Evolutionary conservation across 495 filamentous ascomycete species (phyloP).

Genomic region (Amphirosellinia nigrospora): DNA sequence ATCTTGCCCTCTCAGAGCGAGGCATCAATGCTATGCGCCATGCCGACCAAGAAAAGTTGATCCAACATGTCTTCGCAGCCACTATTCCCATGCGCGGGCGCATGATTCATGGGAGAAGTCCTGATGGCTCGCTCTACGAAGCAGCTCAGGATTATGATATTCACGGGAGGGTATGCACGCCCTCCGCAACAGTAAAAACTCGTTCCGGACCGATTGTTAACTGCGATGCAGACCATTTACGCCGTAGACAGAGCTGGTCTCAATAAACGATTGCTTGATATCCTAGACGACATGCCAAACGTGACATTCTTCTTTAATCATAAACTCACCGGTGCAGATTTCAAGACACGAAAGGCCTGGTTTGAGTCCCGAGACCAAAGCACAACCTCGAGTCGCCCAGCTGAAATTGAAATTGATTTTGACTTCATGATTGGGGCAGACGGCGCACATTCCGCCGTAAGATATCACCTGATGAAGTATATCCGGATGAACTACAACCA

Average conservation of each 20-base stretch:
- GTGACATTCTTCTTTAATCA: slow-evolving; percentile 91
- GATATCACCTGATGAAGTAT: slow-evolving; percentile 95
- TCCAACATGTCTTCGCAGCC: slow-evolving; percentile 72
- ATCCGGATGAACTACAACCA: slow-evolving; percentile 88
- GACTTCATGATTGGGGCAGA: slow-evolving; percentile 96
- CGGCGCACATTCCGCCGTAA: slow-evolving; percentile 87
- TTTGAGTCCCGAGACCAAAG: slow-evolving; percentile 66
- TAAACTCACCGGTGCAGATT: slow-evolving; percentile 87
- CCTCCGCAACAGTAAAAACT: not conserved
- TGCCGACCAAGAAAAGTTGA: slow-evolving; percentile 65
- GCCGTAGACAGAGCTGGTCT: slow-evolving; percentile 76
- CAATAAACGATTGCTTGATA: slow-evolving; percentile 86
- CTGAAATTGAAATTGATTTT: slow-evolving; percentile 76
- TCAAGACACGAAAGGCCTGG: slow-evolving; percentile 79
- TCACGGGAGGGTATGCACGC: slow-evolving; percentile 73
- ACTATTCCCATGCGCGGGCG: slow-evolving; percentile 94
- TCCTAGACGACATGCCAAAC: slow-evolving; percentile 80
- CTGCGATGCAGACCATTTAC: slow-evolving; percentile 48
- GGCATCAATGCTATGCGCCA: slow-evolving; percentile 86
- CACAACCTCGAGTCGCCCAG: slow-evolving; percentile 31
- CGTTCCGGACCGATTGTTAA: not conserved
- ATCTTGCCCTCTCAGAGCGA: slow-evolving; percentile 90
- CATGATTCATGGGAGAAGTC: slow-evolving; percentile 89
- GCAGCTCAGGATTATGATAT: slow-evolving; percentile 88
- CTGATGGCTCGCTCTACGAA: slow-evolving; percentile 70